Percentiles rank a stretch among this genome's conserved stretches.
Conservation (phyloP, 768 basidiomycete genomes). For the Tylopilus rubrobrunneus region DNA sequence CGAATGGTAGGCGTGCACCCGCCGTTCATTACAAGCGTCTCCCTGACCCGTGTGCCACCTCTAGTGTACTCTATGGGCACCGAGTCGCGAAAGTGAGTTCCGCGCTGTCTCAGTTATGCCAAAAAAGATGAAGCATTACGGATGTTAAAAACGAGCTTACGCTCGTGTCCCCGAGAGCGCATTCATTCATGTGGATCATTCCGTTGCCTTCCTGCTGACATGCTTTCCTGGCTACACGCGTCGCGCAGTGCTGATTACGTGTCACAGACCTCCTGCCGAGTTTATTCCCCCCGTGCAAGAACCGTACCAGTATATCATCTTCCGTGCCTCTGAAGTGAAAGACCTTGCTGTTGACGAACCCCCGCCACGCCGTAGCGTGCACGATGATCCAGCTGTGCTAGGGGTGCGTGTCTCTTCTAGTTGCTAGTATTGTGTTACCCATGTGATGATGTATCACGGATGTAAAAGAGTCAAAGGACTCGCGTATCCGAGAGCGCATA, state of each 20-base stretch:
- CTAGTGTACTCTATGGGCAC: constrained; percentile 86
- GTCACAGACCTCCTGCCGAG: constrained; percentile 59
- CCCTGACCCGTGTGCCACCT: not conserved
- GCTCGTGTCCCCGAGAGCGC: constrained; percentile 41
- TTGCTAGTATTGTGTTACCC: not conserved
- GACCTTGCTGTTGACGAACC: constrained; percentile 83
- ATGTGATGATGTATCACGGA: constrained; percentile 46
- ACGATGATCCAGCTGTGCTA: constrained; percentile 82
- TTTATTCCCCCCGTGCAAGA: constrained; percentile 82
- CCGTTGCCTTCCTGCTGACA: constrained; percentile 67
- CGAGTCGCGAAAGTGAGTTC: constrained; percentile 69
- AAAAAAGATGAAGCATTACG: constrained; percentile 35
- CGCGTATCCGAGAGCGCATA: constrained; percentile 43
- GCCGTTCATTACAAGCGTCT: not conserved
- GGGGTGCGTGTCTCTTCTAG: constrained; percentile 49
- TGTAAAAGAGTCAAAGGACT: constrained; percentile 38
- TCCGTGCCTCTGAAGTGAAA: constrained; percentile 86
- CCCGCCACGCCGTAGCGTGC: constrained; percentile 55
- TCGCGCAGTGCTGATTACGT: constrained; percentile 24
- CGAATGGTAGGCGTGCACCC: constrained; percentile 56
- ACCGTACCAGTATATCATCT: constrained; percentile 87
- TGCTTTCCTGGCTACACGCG: not conserved
- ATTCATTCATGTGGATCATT: constrained; percentile 51
- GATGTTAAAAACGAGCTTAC: constrained; percentile 40
- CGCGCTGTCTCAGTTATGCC: not conserved